Percentiles rank a stretch among this genome's conserved stretches.
phyloP scores from a whole-genome alignment of 306 rosid species.

The Carpinus viminea region DNA sequence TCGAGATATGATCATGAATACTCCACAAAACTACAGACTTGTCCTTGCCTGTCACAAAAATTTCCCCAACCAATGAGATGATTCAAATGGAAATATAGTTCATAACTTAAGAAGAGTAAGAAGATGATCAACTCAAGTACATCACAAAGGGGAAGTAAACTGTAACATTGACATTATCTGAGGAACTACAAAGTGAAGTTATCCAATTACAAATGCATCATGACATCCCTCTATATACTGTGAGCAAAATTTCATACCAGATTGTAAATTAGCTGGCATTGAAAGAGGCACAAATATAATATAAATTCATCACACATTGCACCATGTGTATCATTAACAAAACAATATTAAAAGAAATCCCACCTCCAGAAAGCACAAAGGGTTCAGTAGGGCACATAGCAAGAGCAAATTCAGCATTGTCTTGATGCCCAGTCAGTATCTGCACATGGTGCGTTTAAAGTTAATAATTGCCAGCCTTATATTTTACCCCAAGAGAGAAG shows the following conservation, averaged over 20 bases:
- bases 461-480: background rate
- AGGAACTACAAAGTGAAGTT: background rate
- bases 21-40: slow-evolving; percentile 96
- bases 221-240: background rate
- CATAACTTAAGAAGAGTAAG: background rate
- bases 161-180: background rate
- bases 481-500: background rate
- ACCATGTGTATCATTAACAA: background rate
- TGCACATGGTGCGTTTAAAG: slow-evolving; percentile 32
- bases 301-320: background rate
- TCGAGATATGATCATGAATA: slow-evolving; percentile 86
- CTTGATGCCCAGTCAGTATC: slow-evolving; percentile 96
- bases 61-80: background rate
- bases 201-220: background rate
- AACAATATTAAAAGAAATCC: slow-evolving; percentile 18
- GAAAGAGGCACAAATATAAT: background rate
- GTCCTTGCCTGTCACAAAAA: slow-evolving; percentile 75
- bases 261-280: background rate
- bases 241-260: background rate
- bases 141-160: background rate
- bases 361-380: slow-evolving; percentile 97
- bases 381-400: slow-evolving; percentile 99
- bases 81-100: background rate
- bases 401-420: slow-evolving; percentile 99
- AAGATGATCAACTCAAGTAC: slow-evolving; percentile 2